These are phyloP conservation scores for Crithidia brevicula DNA, from an alignment of 208 protist species.

Conservation along the genomic window DNA sequence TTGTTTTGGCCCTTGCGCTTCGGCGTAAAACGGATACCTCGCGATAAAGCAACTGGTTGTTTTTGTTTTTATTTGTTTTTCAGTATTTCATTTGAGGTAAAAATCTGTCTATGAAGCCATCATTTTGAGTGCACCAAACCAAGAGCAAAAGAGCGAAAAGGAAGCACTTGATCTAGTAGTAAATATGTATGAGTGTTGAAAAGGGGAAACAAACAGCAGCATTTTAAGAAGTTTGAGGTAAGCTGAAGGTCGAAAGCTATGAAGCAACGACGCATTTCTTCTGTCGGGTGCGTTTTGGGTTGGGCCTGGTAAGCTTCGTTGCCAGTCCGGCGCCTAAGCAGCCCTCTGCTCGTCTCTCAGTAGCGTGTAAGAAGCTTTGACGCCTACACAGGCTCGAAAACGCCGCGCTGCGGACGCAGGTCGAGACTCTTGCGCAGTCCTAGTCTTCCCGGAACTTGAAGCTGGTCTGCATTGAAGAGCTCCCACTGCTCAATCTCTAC, in stretches of 20 bases:
- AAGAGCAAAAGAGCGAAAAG: background rate
- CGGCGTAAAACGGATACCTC: too few species aligned
- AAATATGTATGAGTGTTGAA: background rate
- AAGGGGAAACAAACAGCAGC: too few species aligned
- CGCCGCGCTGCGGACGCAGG: slow-evolving; percentile 1
- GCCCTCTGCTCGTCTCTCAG: too few species aligned
- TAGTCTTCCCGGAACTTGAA: slow-evolving; percentile 78
- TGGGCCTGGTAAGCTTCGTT: too few species aligned
- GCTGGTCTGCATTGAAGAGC: slow-evolving; percentile 88
- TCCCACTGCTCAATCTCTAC: slow-evolving; percentile 87
- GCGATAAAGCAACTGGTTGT: too few species aligned
- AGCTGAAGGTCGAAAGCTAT: too few species aligned
- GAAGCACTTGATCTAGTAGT: background rate
- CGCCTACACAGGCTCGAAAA: slow-evolving; percentile 39
- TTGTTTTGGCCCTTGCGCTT: too few species aligned
- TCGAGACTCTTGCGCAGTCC: slow-evolving; percentile 48
- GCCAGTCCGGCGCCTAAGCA: too few species aligned
- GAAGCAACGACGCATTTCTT: too few species aligned
- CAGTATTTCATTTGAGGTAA: background rate
- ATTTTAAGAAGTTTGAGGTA: too few species aligned
- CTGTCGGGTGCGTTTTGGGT: too few species aligned
- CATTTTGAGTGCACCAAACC: background rate
- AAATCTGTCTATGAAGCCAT: background rate
- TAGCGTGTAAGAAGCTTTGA: background rate
- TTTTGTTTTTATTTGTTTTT: background rate